Evolutionary conservation across 352 stramenopile species (phyloP), one percentile per base, ranked within the genome.

Genomic region (Globisporangium rhizosaccharum): DNA sequence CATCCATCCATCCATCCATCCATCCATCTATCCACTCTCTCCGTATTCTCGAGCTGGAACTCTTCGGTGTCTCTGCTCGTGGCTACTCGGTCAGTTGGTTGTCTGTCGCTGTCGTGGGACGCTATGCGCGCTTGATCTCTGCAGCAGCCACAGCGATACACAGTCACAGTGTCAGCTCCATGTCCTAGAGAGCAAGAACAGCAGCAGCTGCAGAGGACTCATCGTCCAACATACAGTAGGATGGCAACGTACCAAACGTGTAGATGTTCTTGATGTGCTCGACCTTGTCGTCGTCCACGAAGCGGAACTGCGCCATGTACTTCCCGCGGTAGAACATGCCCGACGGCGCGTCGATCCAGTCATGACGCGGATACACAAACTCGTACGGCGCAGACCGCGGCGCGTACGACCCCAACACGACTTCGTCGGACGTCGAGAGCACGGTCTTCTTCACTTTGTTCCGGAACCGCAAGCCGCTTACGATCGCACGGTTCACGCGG

Each of bases 381-480:
- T 90, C 76, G 63, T 96, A 92, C 20, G 71, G 66, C 42, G 70
- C 65, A 17, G 80, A 87, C 17, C 81, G 74, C 15, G 87, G 87
- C 5, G 87, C 81, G 56, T 95, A 96, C 11, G 82, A 94, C 8
- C 87, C 87, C 51, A 96, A 62, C 20, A 96, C 81, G 45, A 96
- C 78, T 67, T 94, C 78, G 55, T 96, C 87, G 0, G 63, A 70
- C 17, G 68, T 85, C 11, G 81, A 79, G 11, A 95, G 62, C 33
- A 95, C 73, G 18, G 82, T 87, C 67, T 92, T 94, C 56, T 88
- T 92, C 49, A 90, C 79, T 63, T 93, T 92, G 65, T 95, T 95
- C 48, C 71, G 69, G 69, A 95, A 96, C 44, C 84, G 84, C 41
- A 96, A 56, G 2, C 87, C 86, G 47, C 81, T 91, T 39, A 96